Evolutionary conservation across 345 rosid species (phyloP).

Genomic region (Anastatica hierochuntica): DNA sequence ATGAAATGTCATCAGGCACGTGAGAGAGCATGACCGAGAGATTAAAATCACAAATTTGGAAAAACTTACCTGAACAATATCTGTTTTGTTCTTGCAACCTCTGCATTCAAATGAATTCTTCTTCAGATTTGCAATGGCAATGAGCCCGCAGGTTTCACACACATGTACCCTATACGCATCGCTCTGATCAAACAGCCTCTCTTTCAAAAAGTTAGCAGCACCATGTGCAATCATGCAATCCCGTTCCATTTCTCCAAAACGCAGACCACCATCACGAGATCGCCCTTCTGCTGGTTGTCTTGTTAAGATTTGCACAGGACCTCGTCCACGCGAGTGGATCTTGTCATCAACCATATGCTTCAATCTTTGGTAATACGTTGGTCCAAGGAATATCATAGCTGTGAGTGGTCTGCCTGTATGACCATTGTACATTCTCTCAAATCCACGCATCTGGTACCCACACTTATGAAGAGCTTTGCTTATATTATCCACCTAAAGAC

Average conservation of each 20-base stretch:
- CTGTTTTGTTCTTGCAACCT: conserved; percentile 96
- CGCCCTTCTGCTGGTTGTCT: conserved; percentile 99
- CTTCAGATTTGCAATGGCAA: conserved; percentile 89
- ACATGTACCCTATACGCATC: conserved; percentile 97
- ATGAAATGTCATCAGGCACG: too few relatives aligned
- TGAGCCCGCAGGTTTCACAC: conserved; percentile 82
- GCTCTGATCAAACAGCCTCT: conserved; percentile 92
- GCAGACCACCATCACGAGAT: conserved; percentile 93
- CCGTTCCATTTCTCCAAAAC: conserved; percentile 97
- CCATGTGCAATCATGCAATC: conserved; percentile 99
- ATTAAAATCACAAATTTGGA: neutral
- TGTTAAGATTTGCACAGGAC: conserved; percentile 90
- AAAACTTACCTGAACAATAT: conserved; percentile 64
- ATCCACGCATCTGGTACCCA: conserved; percentile 98
- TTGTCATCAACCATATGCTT: conserved; percentile 99
- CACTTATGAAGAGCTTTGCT: conserved; percentile 97
- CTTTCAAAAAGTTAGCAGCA: conserved; percentile 87
- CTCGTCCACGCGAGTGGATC: conserved; percentile 97
- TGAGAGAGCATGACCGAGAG: too few relatives aligned
- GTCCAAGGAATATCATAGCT: conserved; percentile 93
- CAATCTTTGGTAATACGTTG: conserved; percentile 90
- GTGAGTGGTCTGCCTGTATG: conserved; percentile 86
- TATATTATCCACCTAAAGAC: conserved; percentile 78
- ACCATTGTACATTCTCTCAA: conserved; percentile 96
- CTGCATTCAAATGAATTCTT: conserved; percentile 88